Evolutionary conservation across 495 filamentous ascomycete species (phyloP).

Genomic region (Amorphotheca resinae): DNA sequence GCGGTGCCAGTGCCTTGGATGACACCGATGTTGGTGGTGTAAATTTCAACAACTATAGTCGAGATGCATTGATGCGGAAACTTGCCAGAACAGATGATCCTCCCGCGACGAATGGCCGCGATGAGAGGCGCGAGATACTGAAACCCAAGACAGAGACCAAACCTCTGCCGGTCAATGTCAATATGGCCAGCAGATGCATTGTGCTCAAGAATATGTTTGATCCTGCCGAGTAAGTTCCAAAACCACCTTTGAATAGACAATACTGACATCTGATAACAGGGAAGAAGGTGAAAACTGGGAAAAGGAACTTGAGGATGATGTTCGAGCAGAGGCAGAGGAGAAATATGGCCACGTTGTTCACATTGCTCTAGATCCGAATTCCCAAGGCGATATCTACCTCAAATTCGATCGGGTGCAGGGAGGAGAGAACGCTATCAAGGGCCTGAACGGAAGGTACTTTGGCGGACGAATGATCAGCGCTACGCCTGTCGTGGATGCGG

Average conservation of each 20-base stretch:
- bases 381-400: constrained; percentile 91
- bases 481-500: constrained; percentile 89
- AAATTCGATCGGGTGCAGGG: constrained; percentile 93
- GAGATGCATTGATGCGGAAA: constrained; percentile 95
- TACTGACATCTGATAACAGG: constrained; percentile 36
- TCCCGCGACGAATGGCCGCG: constrained; percentile 42
- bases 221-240: constrained; percentile 62
- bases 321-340: constrained; percentile 81
- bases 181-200: constrained; percentile 89
- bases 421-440: constrained; percentile 94
- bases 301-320: constrained; percentile 89
- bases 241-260: background rate
- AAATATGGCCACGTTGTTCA: constrained; percentile 98
- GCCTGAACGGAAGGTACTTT: constrained; percentile 93
- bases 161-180: constrained; percentile 71
- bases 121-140: constrained; percentile 55
- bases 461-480: constrained; percentile 81
- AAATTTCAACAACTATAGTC: constrained; percentile 98
- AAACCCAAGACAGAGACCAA: constrained; percentile 75
- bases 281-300: constrained; percentile 81
- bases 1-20: constrained; percentile 89
- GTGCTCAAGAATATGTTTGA: constrained; percentile 95
- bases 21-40: constrained; percentile 97
- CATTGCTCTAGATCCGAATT: constrained; percentile 88
- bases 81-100: constrained; percentile 92